phyloP scores from a whole-genome alignment of 2,329 filamentous ascomycete genomes.

The Parasarocladium wereldwijsianum region DNA sequence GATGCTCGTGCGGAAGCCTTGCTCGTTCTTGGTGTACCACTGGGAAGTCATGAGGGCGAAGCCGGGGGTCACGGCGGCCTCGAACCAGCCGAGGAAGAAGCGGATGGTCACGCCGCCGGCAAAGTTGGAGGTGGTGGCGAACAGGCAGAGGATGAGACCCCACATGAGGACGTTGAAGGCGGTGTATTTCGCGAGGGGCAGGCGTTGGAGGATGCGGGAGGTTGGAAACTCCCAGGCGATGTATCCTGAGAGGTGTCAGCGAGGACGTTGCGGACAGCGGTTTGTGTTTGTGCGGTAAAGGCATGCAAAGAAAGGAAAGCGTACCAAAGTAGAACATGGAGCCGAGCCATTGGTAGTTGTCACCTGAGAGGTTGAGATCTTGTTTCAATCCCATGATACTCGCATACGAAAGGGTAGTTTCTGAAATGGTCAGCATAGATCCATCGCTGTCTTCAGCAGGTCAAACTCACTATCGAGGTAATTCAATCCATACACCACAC shows the following conservation, averaged over 20 bases:
- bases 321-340: slow-evolving; percentile 35
- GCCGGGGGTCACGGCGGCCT: slow-evolving; percentile 16
- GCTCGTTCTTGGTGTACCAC: slow-evolving; percentile 8
- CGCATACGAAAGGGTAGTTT: slow-evolving; percentile 3
- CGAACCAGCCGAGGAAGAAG: slow-evolving; percentile 18
- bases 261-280: not conserved
- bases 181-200: slow-evolving; percentile 20
- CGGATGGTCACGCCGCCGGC: slow-evolving; percentile 14
- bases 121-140: slow-evolving; percentile 9
- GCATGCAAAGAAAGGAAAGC: slow-evolving; percentile 12
- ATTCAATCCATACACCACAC: slow-evolving; percentile 3
- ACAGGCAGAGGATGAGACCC: slow-evolving; percentile 17
- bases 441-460: not conserved
- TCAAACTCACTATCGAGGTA: slow-evolving; percentile 2
- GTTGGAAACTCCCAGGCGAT: slow-evolving; percentile 17
- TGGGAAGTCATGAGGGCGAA: slow-evolving; percentile 14
- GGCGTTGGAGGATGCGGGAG: slow-evolving; percentile 15
- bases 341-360: slow-evolving; percentile 32
- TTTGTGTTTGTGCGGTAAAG: not conserved
- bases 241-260: slow-evolving; percentile 2
- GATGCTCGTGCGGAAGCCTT: slow-evolving; percentile 11
- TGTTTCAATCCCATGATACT: slow-evolving; percentile 18
- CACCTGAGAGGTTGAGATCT: slow-evolving; percentile 26
- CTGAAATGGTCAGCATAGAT: not conserved
- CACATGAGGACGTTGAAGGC: slow-evolving; percentile 22